Percentiles rank a stretch among this genome's conserved stretches.
Conservation (phyloP, 2,329 filamentous ascomycete genomes). For the Ceratocystis ficicola region DNA sequence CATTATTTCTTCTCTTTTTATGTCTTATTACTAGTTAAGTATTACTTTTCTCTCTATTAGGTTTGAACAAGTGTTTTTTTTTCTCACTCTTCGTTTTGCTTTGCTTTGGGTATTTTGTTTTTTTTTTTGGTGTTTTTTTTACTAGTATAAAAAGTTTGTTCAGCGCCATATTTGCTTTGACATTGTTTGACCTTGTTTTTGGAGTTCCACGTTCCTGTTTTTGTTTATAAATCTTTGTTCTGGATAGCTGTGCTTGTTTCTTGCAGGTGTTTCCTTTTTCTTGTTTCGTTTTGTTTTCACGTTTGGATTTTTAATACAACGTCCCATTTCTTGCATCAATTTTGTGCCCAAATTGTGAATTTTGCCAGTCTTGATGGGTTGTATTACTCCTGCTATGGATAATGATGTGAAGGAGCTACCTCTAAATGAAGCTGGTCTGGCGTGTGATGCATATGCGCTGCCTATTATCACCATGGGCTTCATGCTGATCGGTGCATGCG, state of each 20-base stretch:
- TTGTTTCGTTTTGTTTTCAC: neutral
- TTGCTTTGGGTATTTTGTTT: conserved; percentile 5
- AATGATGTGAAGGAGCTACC: no score
- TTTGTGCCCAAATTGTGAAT: no score
- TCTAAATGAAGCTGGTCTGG: no score
- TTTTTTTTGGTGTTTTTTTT: conserved; percentile 12
- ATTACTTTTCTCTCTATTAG: conserved; percentile 12
- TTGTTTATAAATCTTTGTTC: conserved; percentile 10
- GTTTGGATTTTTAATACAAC: neutral
- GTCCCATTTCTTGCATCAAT: neutral
- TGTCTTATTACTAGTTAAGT: conserved; percentile 14
- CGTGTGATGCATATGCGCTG: no score
- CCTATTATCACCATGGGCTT: no score
- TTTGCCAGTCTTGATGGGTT: no score
- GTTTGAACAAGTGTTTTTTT: conserved; percentile 13
- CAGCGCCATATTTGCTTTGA: conserved; percentile 15
- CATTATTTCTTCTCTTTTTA: conserved; percentile 12
- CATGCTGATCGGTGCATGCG: no score
- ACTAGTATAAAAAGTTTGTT: conserved; percentile 22
- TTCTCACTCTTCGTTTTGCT: neutral
- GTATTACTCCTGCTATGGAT: no score
- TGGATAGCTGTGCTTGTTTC: neutral
- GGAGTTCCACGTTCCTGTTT: neutral
- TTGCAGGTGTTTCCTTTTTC: conserved; percentile 8
- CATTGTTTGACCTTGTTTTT: neutral